Percentiles rank a stretch among this genome's conserved stretches.
These are phyloP conservation scores for Corymbia maculata DNA, from an alignment of 345 rosid genomes.

Conservation along the genomic window DNA sequence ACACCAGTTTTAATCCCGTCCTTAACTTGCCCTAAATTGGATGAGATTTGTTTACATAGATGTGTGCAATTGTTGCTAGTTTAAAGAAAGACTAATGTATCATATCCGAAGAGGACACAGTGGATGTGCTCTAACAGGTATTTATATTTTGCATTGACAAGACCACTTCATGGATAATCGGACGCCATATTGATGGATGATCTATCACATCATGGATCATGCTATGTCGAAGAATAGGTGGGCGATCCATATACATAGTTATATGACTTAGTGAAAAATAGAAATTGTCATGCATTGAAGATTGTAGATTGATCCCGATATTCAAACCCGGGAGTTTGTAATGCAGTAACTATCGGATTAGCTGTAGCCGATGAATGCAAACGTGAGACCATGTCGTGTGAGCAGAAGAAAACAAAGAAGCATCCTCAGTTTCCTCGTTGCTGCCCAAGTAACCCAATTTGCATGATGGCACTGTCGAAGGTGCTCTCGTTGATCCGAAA, in stretches of 20 bases:
- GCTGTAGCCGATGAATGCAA: background rate
- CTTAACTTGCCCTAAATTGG: background rate
- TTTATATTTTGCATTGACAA: too few species aligned
- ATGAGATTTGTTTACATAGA: background rate
- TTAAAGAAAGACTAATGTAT: background rate
- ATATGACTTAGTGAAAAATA: background rate
- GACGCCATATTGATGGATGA: background rate
- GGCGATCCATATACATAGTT: background rate
- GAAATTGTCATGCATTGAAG: background rate
- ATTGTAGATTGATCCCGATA: background rate
- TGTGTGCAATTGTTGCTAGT: background rate
- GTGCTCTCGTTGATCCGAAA: background rate
- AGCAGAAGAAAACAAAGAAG: background rate
- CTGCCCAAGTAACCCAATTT: rapidly evolving
- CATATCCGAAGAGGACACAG: background rate
- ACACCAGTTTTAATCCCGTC: background rate
- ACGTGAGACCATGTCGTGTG: background rate
- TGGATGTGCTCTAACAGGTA: background rate
- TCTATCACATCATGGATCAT: background rate
- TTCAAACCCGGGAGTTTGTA: background rate
- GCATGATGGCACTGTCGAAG: background rate
- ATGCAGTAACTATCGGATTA: background rate
- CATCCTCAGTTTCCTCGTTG: background rate
- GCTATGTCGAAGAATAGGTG: background rate
- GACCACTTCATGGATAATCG: background rate